Base-by-base conservation (phyloP, 805 yeast species). In the Kuraishia borneana region DNA sequence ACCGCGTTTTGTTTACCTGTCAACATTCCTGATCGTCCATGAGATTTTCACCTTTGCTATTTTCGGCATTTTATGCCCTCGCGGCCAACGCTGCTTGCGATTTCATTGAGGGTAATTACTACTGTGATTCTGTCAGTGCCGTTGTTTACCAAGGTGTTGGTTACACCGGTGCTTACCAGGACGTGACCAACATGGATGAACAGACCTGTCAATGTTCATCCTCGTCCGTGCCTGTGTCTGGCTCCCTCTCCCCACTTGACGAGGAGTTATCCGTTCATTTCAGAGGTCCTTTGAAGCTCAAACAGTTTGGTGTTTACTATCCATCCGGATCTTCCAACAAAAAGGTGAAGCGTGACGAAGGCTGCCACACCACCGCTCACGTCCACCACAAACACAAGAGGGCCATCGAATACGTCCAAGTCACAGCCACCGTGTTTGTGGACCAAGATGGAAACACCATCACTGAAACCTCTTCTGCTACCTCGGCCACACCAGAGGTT, bases 251-350 rank as follows among this genome's bases (percentile, higher is more conserved):
- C 36, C 95, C 95, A 26, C 65, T 85, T 42, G 80, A 83, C 57
- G 92, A 84, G 65, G 95, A 85, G 58, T 62, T 85, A 41, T 77
- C 94, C 23, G 76, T 85, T 39, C 95, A 85, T 58, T 81, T 84
- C 68, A 79, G 95, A 67, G 95, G 95, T 48, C 95, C 95, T 25
- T 51, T 85, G 46, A 68, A 73, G 53, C 73, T 85, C 53, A 61
- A 66, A 51, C 84, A 84, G 61, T 85, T 92, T 53, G 96, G 88
- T 58, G 96, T 84, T 36, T 92, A 88, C 68, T 76, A 78, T 50
- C 88, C 84, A 42, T 52, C 71, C 18, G 44, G 67, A n/a, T 48
- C 65, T 27, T 41, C 60, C 20, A 40, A 57, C 34, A 54, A 62
- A 44, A 55, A 61, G 42, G 31, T 28, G n/a, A 66, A 63, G 48